Base-by-base conservation (phyloP, 2,329 filamentous ascomycete species). In the Xylaria sp. region DNA sequence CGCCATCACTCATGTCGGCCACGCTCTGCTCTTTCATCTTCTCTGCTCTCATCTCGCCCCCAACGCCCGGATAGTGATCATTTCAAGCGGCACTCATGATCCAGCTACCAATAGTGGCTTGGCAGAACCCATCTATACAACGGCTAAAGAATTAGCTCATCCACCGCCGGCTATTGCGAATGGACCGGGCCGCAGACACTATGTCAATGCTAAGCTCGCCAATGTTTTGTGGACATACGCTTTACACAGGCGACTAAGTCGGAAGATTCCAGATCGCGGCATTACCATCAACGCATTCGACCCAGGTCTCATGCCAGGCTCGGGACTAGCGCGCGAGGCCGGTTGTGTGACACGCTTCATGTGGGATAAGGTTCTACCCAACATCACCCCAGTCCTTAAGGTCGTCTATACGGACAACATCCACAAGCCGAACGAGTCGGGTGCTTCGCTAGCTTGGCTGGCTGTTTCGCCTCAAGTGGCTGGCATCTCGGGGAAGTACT, bases 181-280 rank as follows among this genome's bases (percentile, higher is more conserved):
- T 5, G 75, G 73, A 31, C 71, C 73, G 0, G 82, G 83, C 1
- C 75, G 78, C 1, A 78, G 82, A 67, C 80, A 80, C 25, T 86
- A 86, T 68, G 56, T 80, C 1, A 83, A 77, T 8, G 80, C 77
- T 66, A 87, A 87, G 77, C 77, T 86, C 2, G 78, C 76, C 28
- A 87, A 87, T 74, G 69, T 86, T 0, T 67, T 86, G 20, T 88
- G 83, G 81, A 78, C 78, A 18, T 85, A 86, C 67, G 83, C 83
- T 0, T 75, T 87, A 13, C 72, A 81, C 15, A 74, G 79, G 2
- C 80, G 79, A 0, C 73, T 86, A 2, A 46, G 71, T 8, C 67
- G 76, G 25, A 63, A 58, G 8, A 46, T 59, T 7, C 51, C 73
- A 2, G 69, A 71, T 1, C 71, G 56, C 31, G 70, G 69, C 12